Evolutionary conservation across 169 alveolate species (phyloP).

Genomic region (Babesia caballi): DNA sequence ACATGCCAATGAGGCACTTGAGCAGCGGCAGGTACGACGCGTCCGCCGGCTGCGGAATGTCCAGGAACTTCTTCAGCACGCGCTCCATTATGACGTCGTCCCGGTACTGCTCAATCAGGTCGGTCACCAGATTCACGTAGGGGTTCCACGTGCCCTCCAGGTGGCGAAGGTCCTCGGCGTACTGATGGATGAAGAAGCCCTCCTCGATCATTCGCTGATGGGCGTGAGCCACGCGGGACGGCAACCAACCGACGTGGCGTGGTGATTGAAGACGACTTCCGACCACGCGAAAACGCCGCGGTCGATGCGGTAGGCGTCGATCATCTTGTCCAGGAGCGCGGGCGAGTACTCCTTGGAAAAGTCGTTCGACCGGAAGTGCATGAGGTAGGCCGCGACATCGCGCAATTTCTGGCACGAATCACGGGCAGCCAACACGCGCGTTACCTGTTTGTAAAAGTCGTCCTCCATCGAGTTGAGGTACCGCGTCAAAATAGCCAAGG

Average conservation of each 20-base stretch:
- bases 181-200: constrained; percentile 34
- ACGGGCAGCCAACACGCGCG: too few relatives aligned
- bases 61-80: constrained; percentile 35
- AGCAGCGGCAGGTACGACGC: constrained; percentile 35
- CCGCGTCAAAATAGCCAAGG: constrained; percentile 22
- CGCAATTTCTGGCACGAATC: constrained; percentile 2
- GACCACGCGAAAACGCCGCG: constrained; percentile 1
- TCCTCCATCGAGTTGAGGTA: constrained; percentile 12
- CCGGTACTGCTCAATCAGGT: constrained; percentile 30
- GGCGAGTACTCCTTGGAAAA: constrained; percentile 42
- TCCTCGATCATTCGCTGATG: constrained; percentile 30
- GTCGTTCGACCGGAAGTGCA: constrained; percentile 50
- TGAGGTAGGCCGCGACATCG: constrained; percentile 26
- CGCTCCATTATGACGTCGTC: constrained; percentile 31
- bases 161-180: neutral
- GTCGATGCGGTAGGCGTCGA: constrained; percentile 24
- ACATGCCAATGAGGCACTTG: constrained; percentile 15
- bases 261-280: constrained; percentile 33
- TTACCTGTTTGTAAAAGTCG: constrained; percentile 18
- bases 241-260: constrained; percentile 40
- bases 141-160: constrained; percentile 13
- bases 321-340: constrained; percentile 1
- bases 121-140: constrained; percentile 21
- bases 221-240: neutral
- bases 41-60: constrained; percentile 37